These are phyloP conservation scores for Magnolia officinalis DNA, from an alignment of 164 flowering plant species.

Conservation along the genomic window DNA sequence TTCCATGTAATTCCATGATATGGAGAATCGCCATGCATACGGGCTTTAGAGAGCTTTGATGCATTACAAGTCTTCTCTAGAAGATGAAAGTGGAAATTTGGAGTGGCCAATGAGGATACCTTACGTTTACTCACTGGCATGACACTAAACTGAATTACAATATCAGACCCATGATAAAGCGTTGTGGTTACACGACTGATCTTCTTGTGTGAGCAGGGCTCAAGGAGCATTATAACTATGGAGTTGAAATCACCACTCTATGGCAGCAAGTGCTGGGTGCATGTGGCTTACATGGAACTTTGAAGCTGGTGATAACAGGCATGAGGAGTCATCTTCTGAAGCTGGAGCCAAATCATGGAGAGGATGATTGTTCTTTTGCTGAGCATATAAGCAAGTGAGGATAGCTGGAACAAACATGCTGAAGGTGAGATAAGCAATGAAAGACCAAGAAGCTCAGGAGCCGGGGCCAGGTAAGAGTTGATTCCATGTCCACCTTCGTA, in stretches of 20 bases:
- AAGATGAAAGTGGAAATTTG: slow-evolving; percentile 28
- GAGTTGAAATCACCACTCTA: slow-evolving; percentile 44
- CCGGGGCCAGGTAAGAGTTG: slow-evolving; percentile 49
- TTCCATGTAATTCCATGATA: slow-evolving; percentile 54
- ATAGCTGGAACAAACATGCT: slow-evolving; percentile 34
- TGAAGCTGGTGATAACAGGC: slow-evolving; percentile 41
- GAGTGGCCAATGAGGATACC: slow-evolving; percentile 19
- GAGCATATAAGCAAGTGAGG: slow-evolving; percentile 38
- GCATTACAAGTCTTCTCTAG: slow-evolving; percentile 43
- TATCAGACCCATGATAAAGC: slow-evolving; percentile 51
- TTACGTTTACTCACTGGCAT: slow-evolving; percentile 28
- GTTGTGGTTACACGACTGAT: slow-evolving; percentile 66
- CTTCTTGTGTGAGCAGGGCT: slow-evolving; percentile 47
- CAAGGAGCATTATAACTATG: slow-evolving; percentile 43
- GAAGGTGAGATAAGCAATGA: slow-evolving; percentile 37
- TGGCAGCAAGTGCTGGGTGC: slow-evolving; percentile 59
- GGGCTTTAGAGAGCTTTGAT: slow-evolving; percentile 22
- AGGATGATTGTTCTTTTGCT: slow-evolving; percentile 36
- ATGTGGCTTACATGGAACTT: slow-evolving; percentile 47
- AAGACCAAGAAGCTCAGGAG: slow-evolving; percentile 37
- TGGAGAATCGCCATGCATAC: slow-evolving; percentile 52
- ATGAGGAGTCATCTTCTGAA: slow-evolving; percentile 33
- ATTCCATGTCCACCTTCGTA: not conserved
- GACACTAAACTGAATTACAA: slow-evolving; percentile 26
- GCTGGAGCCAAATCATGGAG: slow-evolving; percentile 57